These are phyloP conservation scores for Yarrowia hollandica DNA, from an alignment of 805 yeast genomes.

Conservation along the genomic window DNA sequence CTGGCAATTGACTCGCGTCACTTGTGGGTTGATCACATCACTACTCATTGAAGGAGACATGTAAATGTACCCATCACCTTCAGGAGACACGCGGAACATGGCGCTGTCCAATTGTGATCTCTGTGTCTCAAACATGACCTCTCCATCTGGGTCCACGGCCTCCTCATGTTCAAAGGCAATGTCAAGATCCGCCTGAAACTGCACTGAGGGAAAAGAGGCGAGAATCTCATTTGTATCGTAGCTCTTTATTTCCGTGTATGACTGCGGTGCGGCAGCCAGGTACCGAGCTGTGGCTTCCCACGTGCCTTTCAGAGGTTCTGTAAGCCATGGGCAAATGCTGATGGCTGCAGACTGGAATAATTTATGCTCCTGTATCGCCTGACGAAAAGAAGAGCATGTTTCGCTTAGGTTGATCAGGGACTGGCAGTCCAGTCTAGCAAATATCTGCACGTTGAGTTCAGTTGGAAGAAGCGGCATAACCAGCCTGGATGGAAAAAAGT, in stretches of 20 bases:
- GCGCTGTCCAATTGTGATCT: slow-evolving; percentile 3
- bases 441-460: slow-evolving; percentile 7
- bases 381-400: slow-evolving; percentile 2
- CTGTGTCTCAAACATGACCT: slow-evolving; percentile 23
- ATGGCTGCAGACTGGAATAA: slow-evolving; percentile 4
- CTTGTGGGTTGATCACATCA: neutral
- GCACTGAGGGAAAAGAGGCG: neutral
- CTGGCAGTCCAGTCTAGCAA: neutral
- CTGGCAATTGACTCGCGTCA: neutral
- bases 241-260: neutral
- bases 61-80: neutral
- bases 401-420: neutral
- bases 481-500: neutral
- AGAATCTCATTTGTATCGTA: slow-evolving; percentile 17
- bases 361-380: neutral
- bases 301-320: neutral
- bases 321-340: slow-evolving; percentile 6
- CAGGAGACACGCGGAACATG: slow-evolving; percentile 12
- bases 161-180: slow-evolving; percentile 19
- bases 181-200: slow-evolving; percentile 1
- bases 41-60: slow-evolving; percentile 24
- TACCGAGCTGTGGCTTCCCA: slow-evolving; percentile 6
- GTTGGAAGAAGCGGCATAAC: slow-evolving; percentile 7
- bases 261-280: neutral
- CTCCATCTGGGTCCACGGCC: slow-evolving; percentile 1